Evolutionary conservation across 257 asterid genomes (phyloP).

Genomic region (Petrea volubilis): DNA sequence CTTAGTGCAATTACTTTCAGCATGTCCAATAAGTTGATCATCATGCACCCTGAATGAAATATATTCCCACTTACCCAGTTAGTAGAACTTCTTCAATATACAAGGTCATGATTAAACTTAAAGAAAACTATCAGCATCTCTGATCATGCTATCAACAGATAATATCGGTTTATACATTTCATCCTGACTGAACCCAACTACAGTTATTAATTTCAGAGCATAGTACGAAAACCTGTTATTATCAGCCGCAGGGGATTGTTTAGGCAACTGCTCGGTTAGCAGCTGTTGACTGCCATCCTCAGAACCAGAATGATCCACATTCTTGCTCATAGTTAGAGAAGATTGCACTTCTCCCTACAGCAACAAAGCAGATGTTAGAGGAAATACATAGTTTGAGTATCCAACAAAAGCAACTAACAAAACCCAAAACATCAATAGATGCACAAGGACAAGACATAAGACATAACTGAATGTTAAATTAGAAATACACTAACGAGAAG

Average conservation of each 20-base stretch:
- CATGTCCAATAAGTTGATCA: slow-evolving; percentile 43
- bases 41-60: slow-evolving; percentile 51
- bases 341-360: slow-evolving; percentile 59
- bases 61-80: slow-evolving; percentile 14
- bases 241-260: slow-evolving; percentile 36
- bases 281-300: slow-evolving; percentile 47
- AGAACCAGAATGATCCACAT: slow-evolving; percentile 38
- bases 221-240: slow-evolving; percentile 50
- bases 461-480: not conserved
- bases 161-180: slow-evolving; percentile 17
- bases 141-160: not conserved
- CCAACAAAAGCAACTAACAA: slow-evolving; percentile 1
- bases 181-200: slow-evolving; percentile 17
- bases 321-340: slow-evolving; percentile 42
- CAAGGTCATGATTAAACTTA: not conserved
- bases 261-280: slow-evolving; percentile 45
- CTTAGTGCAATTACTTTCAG: slow-evolving; percentile 40
- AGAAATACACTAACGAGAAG: not conserved
- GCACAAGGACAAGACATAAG: not conserved
- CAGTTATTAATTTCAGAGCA: slow-evolving; percentile 15
- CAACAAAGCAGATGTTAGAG: slow-evolving; percentile 21
- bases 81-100: slow-evolving; percentile 11
- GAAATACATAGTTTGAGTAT: slow-evolving; percentile 14
- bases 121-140: slow-evolving; percentile 5
- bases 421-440: not conserved